phyloP scores from a whole-genome alignment of 305 asterid genomes.

The Ajuga reptans region DNA sequence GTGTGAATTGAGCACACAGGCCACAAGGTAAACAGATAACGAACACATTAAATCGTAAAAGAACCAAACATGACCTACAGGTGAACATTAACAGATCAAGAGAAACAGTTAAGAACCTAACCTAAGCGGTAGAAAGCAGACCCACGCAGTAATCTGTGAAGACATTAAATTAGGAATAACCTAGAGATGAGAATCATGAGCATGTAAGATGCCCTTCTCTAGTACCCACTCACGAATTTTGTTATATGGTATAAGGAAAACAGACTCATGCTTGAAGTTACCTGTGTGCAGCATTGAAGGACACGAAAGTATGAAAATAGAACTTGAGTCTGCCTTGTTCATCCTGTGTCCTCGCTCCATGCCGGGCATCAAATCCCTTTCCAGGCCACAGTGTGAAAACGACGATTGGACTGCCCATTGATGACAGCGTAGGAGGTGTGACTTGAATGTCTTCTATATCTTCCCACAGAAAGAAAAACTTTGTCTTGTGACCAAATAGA shows the following conservation, averaged over 20 bases:
- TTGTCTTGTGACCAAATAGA: constrained; percentile 87
- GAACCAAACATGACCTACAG: too few relatives aligned
- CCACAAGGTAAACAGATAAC: background rate
- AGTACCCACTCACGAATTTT: background rate
- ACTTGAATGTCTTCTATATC: constrained; percentile 87
- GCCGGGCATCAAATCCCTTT: constrained; percentile 79
- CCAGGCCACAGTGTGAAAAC: constrained; percentile 73
- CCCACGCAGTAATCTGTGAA: background rate
- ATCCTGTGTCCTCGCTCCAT: constrained; percentile 90
- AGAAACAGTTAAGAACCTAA: background rate
- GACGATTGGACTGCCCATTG: constrained; percentile 92
- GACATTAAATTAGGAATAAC: background rate
- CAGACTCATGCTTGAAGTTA: constrained; percentile 23
- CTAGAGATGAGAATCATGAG: background rate
- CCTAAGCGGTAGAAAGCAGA: background rate
- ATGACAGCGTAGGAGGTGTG: constrained; percentile 78
- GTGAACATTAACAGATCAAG: background rate
- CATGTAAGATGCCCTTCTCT: background rate
- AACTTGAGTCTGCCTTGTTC: constrained; percentile 78
- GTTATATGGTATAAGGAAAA: background rate
- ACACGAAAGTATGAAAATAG: constrained; percentile 88
- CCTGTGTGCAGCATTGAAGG: constrained; percentile 81
- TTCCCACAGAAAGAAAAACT: constrained; percentile 91
- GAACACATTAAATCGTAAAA: too few relatives aligned
- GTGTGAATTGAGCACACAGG: background rate